These are phyloP conservation scores for Penicillium pancosmium DNA, from an alignment of 495 filamentous ascomycete genomes.

Conservation along the genomic window DNA sequence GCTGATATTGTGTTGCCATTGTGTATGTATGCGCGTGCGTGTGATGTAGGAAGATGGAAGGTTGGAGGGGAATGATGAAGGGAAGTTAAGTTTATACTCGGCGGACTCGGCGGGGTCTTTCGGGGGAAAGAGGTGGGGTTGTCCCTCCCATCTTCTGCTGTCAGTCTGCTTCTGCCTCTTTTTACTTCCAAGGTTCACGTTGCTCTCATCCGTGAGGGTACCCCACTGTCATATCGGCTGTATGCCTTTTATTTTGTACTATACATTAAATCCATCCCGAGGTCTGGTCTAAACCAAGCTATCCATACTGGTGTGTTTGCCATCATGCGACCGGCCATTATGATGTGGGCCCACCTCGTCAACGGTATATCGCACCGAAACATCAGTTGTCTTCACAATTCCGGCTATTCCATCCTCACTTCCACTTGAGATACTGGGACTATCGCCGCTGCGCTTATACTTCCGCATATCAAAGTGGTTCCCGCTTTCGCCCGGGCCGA, in stretches of 20 bases:
- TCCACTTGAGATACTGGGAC: constrained; percentile 21
- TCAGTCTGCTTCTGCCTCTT: neutral
- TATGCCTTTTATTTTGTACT: neutral
- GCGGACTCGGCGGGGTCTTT: neutral
- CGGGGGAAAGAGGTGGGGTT: too few species aligned
- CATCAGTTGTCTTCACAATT: constrained; percentile 31
- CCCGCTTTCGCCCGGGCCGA: neutral
- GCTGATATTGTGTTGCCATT: constrained; percentile 41
- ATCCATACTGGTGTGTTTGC: constrained; percentile 25
- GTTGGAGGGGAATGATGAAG: neutral
- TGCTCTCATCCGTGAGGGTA: too few species aligned
- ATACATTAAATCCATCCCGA: too few species aligned
- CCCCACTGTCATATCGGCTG: neutral
- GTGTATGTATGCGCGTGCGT: neutral
- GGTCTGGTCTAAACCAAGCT: constrained; percentile 20
- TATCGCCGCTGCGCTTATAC: constrained; percentile 24
- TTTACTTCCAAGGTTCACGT: neutral
- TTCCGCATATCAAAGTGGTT: constrained; percentile 28
- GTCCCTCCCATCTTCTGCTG: too few species aligned
- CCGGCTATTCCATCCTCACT: constrained; percentile 23
- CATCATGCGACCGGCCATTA: constrained; percentile 13
- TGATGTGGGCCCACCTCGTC: constrained; percentile 4
- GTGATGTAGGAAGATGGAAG: neutral
- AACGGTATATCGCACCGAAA: constrained; percentile 25
- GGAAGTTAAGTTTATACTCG: neutral